phyloP scores from a whole-genome alignment of 495 filamentous ascomycete genomes.

The Pseudoneurospora amorphoporcata region DNA sequence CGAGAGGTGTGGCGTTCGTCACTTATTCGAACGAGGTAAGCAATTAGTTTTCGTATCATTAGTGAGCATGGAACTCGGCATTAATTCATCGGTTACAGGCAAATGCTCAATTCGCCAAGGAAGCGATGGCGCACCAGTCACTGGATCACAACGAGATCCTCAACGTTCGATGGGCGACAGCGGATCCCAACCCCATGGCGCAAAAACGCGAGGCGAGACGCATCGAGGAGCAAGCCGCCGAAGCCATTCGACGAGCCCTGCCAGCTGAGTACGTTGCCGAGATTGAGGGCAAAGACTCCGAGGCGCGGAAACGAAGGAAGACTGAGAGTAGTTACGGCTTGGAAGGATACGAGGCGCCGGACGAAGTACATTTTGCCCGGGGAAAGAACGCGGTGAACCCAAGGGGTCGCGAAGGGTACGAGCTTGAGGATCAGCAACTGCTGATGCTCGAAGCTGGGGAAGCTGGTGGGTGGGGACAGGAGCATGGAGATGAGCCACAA shows the following conservation, averaged over 20 bases:
- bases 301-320: conserved; percentile 76
- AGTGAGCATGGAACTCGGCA: neutral
- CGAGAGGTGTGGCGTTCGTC: conserved; percentile 80
- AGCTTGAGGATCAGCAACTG: conserved; percentile 37
- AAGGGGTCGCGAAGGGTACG: conserved; percentile 39
- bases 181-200: conserved; percentile 90
- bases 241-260: conserved; percentile 83
- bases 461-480: conserved; percentile 34
- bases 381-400: conserved; percentile 50
- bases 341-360: conserved; percentile 85
- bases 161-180: conserved; percentile 95
- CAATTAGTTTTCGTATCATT: neutral
- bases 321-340: conserved; percentile 85
- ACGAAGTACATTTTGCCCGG: conserved; percentile 85
- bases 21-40: conserved; percentile 69
- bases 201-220: conserved; percentile 83
- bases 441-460: conserved; percentile 37
- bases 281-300: conserved; percentile 82
- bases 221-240: conserved; percentile 96
- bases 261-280: conserved; percentile 88
- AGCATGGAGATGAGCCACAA: conserved; percentile 23
- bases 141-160: conserved; percentile 78
- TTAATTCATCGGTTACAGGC: conserved; percentile 40
- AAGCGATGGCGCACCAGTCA: conserved; percentile 78
- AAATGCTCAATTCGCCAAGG: conserved; percentile 82